These are phyloP conservation scores for Grifola frondosa DNA, from an alignment of 1,284 basidiomycete species.

Conservation along the genomic window DNA sequence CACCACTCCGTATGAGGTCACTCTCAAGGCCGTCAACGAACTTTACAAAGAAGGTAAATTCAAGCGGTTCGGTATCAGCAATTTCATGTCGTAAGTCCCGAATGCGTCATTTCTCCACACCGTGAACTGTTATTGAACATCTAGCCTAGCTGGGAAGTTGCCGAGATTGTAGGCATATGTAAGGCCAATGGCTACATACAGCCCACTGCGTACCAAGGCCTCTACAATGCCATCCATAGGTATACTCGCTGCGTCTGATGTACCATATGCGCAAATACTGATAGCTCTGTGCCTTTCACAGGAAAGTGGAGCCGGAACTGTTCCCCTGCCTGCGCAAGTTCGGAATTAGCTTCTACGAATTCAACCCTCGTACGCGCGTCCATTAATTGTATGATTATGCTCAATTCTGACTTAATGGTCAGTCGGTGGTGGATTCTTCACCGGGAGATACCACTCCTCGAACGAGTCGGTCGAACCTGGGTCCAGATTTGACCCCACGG, in stretches of 20 bases:
- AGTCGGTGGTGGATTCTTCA: slow-evolving; percentile 42
- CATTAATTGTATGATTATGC: too few species aligned
- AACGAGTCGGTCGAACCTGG: slow-evolving; percentile 35
- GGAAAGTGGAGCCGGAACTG: slow-evolving; percentile 56
- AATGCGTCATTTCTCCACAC: neutral
- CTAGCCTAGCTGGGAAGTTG: slow-evolving; percentile 52
- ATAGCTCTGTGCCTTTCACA: slow-evolving; percentile 1
- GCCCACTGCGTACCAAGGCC: slow-evolving; percentile 70
- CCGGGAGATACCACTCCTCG: slow-evolving; percentile 32
- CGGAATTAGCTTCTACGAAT: slow-evolving; percentile 61
- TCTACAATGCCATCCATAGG: slow-evolving; percentile 56
- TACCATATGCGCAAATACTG: neutral
- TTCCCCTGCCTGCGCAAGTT: slow-evolving; percentile 63
- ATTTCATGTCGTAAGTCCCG: slow-evolving; percentile 41
- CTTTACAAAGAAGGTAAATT: slow-evolving; percentile 49
- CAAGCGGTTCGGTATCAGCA: slow-evolving; percentile 50
- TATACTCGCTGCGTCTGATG: neutral
- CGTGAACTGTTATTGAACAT: neutral
- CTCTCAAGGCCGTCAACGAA: slow-evolving; percentile 48
- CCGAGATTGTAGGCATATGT: slow-evolving; percentile 61
- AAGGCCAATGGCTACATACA: slow-evolving; percentile 54
- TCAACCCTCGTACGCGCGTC: slow-evolving; percentile 48
- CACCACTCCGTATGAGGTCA: slow-evolving; percentile 44
- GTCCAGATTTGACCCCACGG: slow-evolving; percentile 39
- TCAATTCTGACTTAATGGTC: too few species aligned